phyloP scores from a whole-genome alignment of 495 filamentous ascomycete species.

The Penicillium atrosanguineum region DNA sequence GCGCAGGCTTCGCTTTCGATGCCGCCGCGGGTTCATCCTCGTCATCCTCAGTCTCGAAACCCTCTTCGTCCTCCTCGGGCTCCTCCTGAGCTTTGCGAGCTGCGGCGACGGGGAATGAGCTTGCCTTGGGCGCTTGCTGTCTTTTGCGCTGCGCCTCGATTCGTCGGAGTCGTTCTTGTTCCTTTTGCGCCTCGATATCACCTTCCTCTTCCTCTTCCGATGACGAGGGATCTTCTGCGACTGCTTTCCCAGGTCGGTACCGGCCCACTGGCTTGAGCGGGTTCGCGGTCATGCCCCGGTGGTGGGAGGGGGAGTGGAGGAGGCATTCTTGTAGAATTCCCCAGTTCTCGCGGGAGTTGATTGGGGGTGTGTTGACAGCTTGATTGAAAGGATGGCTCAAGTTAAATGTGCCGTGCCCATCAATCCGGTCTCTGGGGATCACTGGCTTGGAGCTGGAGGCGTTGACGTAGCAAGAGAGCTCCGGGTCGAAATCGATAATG shows the following conservation, averaged over 20 bases:
- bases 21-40: constrained; percentile 29
- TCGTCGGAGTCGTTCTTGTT: constrained; percentile 33
- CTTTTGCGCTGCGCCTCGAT: constrained; percentile 30
- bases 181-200: constrained; percentile 45
- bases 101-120: constrained; percentile 50
- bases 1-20: constrained; percentile 36
- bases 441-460: background rate
- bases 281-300: constrained; percentile 93
- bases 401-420: background rate
- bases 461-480: constrained; percentile 9
- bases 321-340: constrained; percentile 58
- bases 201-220: constrained; percentile 58
- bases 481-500: constrained; percentile 11
- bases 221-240: constrained; percentile 65
- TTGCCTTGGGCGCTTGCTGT: constrained; percentile 60
- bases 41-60: constrained; percentile 67
- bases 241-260: constrained; percentile 81
- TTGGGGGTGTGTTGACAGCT: background rate
- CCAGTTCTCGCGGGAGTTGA: background rate
- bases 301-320: constrained; percentile 43
- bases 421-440: background rate
- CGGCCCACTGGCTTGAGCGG: constrained; percentile 71
- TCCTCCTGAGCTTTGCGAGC: constrained; percentile 28
- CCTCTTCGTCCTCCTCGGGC: constrained; percentile 63
- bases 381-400: background rate